phyloP scores from a whole-genome alignment of 352 stramenopile genomes.

The Pythium scleroteichum region DNA sequence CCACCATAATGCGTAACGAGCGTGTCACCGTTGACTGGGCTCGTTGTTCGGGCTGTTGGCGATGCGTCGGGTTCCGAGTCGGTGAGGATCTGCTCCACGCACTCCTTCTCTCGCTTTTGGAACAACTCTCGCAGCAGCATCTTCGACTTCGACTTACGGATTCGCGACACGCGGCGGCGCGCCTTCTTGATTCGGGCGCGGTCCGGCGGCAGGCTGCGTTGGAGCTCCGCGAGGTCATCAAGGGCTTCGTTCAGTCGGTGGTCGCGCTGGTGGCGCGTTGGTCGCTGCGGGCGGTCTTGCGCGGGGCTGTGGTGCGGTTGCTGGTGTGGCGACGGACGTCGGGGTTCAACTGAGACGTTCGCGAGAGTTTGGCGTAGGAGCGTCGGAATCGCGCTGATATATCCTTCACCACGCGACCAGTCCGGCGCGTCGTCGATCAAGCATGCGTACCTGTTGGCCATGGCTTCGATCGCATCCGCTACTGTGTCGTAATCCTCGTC shows the following conservation, averaged over 20 bases:
- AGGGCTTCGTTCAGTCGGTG: conserved; percentile 13
- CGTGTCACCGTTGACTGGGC: no score
- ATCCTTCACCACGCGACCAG: conserved; percentile 20
- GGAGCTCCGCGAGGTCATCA: conserved; percentile 4
- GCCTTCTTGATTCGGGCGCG: conserved; percentile 3
- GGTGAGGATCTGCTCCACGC: conserved; percentile 2
- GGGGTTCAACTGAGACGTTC: not conserved
- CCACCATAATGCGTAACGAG: no score
- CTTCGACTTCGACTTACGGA: not conserved
- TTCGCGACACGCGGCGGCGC: conserved; percentile 1
- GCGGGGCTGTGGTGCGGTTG: not conserved
- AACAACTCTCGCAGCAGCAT: not conserved
- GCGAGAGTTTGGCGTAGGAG: not conserved
- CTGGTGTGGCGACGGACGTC: not conserved
- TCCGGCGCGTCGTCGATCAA: conserved; percentile 19
- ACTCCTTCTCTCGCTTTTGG: not conserved
- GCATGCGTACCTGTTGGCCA: not conserved
- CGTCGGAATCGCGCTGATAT: conserved; percentile 19
- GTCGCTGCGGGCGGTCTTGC: not conserved
- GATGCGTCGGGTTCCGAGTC: not conserved
- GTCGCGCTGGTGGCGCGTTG: conserved; percentile 1
- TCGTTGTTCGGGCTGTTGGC: no score
- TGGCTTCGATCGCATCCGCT: not conserved
- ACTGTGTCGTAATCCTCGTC: conserved; percentile 1
- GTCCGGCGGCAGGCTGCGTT: not conserved